Conservation (phyloP, 2,329 filamentous ascomycete species). For the Fusarium metavorans region DNA sequence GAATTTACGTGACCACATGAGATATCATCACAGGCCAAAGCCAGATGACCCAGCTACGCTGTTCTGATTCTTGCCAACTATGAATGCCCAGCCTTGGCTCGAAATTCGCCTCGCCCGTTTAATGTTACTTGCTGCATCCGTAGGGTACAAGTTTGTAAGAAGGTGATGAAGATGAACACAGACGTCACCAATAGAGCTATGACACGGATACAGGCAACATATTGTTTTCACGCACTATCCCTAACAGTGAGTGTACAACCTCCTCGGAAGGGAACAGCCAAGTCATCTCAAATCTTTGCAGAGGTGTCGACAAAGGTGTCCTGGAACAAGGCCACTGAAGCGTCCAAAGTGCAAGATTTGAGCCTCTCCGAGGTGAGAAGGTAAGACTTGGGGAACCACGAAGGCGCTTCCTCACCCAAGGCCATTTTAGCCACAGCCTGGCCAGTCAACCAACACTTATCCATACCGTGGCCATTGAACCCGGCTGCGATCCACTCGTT, state of each 20-base stretch:
- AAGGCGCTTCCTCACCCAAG: conserved; percentile 36
- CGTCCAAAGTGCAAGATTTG: not conserved
- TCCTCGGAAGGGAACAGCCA: not conserved
- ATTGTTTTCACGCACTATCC: not conserved
- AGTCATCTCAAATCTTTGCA: not conserved
- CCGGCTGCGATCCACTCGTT: conserved; percentile 62
- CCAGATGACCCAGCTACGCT: not conserved
- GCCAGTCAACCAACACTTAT: conserved; percentile 62
- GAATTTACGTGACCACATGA: not conserved
- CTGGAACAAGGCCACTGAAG: not conserved
- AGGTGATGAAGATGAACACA: not conserved
- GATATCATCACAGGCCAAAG: not conserved
- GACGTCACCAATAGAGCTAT: not conserved
- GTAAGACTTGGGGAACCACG: conserved; percentile 25
- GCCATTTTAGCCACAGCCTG: conserved; percentile 50
- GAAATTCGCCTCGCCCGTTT: not conserved
- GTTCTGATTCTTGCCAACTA: not conserved
- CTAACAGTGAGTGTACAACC: not conserved
- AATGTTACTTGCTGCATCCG: not conserved
- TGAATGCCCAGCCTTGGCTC: too few species aligned
- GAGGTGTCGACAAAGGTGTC: not conserved
- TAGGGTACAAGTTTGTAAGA: too few species aligned
- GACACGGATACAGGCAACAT: not conserved
- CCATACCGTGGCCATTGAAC: conserved; percentile 64
- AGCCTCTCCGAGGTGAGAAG: conserved; percentile 8